These are phyloP conservation scores for Tylopilus sp. DNA, from an alignment of 1,284 basidiomycete genomes.

Conservation along the genomic window DNA sequence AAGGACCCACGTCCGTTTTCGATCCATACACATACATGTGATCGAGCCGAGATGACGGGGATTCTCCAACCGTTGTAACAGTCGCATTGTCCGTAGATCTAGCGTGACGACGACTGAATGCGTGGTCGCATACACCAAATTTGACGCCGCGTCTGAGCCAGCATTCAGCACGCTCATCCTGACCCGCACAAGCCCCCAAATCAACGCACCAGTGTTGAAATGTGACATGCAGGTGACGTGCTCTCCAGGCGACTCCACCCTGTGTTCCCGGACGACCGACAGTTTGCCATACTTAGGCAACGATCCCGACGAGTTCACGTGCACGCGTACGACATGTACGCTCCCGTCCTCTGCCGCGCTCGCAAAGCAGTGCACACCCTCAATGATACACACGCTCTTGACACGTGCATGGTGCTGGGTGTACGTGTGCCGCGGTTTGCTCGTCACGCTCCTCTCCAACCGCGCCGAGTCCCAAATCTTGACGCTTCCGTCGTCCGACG, in stretches of 20 bases:
- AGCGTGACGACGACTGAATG: constrained; percentile 75
- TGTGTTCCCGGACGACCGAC: constrained; percentile 73
- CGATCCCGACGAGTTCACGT: constrained; percentile 56
- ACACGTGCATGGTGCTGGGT: constrained; percentile 76
- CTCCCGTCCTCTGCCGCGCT: constrained; percentile 85
- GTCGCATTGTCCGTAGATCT: constrained; percentile 83
- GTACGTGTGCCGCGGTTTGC: constrained; percentile 71
- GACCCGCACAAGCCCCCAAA: neutral
- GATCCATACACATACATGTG: constrained; percentile 79
- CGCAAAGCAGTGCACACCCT: constrained; percentile 84
- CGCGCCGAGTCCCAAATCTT: constrained; percentile 83
- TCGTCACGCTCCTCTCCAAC: constrained; percentile 74
- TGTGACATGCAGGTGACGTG: constrained; percentile 77
- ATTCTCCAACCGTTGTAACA: constrained; percentile 74
- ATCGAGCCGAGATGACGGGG: constrained; percentile 86
- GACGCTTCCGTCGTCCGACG: constrained; percentile 81
- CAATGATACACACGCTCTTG: constrained; percentile 77
- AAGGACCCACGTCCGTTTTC: constrained; percentile 81
- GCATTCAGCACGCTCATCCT: constrained; percentile 4
- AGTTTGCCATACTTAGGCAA: constrained; percentile 78
- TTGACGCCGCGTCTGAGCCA: constrained; percentile 58
- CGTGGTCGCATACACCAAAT: constrained; percentile 82
- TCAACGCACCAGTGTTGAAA: constrained; percentile 61
- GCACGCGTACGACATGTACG: constrained; percentile 79
- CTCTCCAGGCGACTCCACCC: constrained; percentile 65